Base-by-base conservation (phyloP, 1,284 basidiomycete species). In the Pholiota adiposa region DNA sequence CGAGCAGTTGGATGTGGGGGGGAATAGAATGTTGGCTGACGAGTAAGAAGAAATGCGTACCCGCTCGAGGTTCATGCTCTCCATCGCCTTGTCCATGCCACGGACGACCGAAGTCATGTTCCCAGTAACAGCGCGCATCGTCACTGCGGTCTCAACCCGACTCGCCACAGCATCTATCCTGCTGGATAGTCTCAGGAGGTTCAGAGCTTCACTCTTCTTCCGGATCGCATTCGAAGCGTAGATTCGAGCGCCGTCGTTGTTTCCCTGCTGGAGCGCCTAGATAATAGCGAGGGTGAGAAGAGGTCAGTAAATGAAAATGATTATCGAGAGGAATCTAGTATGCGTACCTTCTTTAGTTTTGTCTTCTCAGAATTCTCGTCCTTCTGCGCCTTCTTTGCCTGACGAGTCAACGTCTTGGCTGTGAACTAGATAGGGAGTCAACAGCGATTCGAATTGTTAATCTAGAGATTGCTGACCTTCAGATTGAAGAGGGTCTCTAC, bases 81-180 rank as follows among this genome's bases (percentile, higher is more conserved):
- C 93, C 97, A 99, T 98, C 4, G 97, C 97, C 72, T 92, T 94
- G 75, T 99, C 97, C 96, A 99, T 98, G 19, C 96, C 96, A 72
- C 89, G 91, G 54, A 99, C 97, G 5, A 99, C 97, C 25, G 89
- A 90, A 8, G 94, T 91, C 97, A 99, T 98, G 73, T 90, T 96
- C 11, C 94, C 94, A 21, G 97, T 97, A 34, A 95, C 88, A 74
- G 92, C 87, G 53, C 95, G 87, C 95, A 99, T 98, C 56, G 97
- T 98, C 41, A 99, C 96, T 0, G 97, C 97, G n/a, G 97, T 99
- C 79, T 99, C 97, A 0, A 99, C 97, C 23, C 97, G 80, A 69
- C 93, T 96, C 1, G 96, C 93, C 4, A 99, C 97, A 4, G 97
- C 96, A 73, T 99, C 97, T 73, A 99, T 95, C 31, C 97, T 83